Percentiles rank a stretch among this genome's conserved stretches.
phyloP scores from a whole-genome alignment of 768 basidiomycete genomes.

The Hericium coralloides region DNA sequence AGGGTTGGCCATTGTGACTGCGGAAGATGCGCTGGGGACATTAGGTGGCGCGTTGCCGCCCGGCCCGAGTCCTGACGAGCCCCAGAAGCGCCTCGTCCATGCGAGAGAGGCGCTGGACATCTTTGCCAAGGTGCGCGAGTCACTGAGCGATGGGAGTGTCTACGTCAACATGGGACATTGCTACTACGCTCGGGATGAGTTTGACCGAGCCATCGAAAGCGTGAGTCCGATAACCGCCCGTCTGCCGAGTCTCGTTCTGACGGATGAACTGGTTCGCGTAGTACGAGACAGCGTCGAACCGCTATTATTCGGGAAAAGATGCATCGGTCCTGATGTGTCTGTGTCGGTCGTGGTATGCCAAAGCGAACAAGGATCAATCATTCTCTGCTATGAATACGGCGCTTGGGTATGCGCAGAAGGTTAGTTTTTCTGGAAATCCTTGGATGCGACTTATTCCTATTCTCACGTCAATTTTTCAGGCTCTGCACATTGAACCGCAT shows the following conservation, averaged over 20 bases:
- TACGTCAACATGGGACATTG: conserved; percentile 97
- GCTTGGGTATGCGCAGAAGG: conserved; percentile 73
- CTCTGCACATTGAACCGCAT: conserved; percentile 70
- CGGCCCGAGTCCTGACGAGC: conserved; percentile 48
- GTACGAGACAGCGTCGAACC: conserved; percentile 88
- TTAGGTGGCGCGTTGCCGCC: conserved; percentile 43
- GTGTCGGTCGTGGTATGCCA: conserved; percentile 90
- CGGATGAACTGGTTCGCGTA: conserved; percentile 22
- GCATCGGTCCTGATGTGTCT: conserved; percentile 75
- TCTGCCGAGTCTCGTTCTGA: background rate
- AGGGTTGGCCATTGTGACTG: conserved; percentile 88
- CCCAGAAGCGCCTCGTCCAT: conserved; percentile 55
- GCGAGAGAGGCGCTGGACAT: conserved; percentile 83
- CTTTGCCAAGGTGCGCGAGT: conserved; percentile 88
- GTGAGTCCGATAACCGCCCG: conserved; percentile 37
- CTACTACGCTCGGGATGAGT: conserved; percentile 88
- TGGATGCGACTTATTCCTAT: conserved; percentile 5
- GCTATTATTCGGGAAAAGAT: conserved; percentile 68
- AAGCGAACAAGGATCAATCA: conserved; percentile 84
- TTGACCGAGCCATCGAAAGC: conserved; percentile 91
- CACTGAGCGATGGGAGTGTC: conserved; percentile 72
- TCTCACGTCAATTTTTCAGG: conserved; percentile 35
- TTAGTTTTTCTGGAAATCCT: conserved; percentile 19
- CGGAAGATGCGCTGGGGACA: conserved; percentile 80
- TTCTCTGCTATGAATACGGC: conserved; percentile 79